A percentile compares a stretch with the other conserved stretches of the same genome.
These are phyloP conservation scores for Porphyrellus sp. DNA, from an alignment of 1,284 basidiomycete species.

Conservation along the genomic window DNA sequence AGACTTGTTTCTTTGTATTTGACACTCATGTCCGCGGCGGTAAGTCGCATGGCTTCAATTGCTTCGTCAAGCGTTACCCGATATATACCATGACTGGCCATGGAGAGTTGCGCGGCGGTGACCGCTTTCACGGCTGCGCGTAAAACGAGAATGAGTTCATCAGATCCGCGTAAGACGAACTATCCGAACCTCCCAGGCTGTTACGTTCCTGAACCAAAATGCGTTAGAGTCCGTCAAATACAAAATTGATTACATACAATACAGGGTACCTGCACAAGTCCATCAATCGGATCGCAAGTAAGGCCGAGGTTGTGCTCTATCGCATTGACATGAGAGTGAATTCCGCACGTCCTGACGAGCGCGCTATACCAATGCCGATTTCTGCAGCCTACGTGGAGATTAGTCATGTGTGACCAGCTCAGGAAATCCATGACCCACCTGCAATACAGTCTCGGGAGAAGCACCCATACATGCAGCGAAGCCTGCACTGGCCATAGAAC, in stretches of 20 bases:
- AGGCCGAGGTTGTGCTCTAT: slow-evolving; percentile 82
- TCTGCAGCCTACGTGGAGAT: slow-evolving; percentile 73
- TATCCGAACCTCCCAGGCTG: slow-evolving; percentile 69
- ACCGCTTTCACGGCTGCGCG: slow-evolving; percentile 78
- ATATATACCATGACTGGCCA: slow-evolving; percentile 86
- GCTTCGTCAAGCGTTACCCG: slow-evolving; percentile 91
- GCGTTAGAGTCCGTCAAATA: slow-evolving; percentile 4
- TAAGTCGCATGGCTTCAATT: slow-evolving; percentile 93
- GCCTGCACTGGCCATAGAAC: slow-evolving; percentile 89
- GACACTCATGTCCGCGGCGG: slow-evolving; percentile 83
- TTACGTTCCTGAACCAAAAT: slow-evolving; percentile 64
- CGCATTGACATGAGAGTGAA: slow-evolving; percentile 14
- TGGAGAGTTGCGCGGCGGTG: slow-evolving; percentile 90
- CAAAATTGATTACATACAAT: slow-evolving; percentile 56
- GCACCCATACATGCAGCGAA: slow-evolving; percentile 94
- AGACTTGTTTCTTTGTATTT: slow-evolving; percentile 93
- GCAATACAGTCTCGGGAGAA: slow-evolving; percentile 74
- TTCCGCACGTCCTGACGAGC: not conserved
- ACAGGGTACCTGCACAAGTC: slow-evolving; percentile 91
- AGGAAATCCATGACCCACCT: slow-evolving; percentile 41
- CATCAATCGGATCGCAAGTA: slow-evolving; percentile 92
- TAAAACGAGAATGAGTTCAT: slow-evolving; percentile 10
- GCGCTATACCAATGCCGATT: slow-evolving; percentile 77
- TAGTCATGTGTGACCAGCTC: slow-evolving; percentile 6
- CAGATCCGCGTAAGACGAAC: not conserved